Percentiles rank a stretch among this genome's conserved stretches.
These are phyloP conservation scores for Ogataea hybrid DNA, from an alignment of 1,139 yeast species.

Conservation along the genomic window DNA sequence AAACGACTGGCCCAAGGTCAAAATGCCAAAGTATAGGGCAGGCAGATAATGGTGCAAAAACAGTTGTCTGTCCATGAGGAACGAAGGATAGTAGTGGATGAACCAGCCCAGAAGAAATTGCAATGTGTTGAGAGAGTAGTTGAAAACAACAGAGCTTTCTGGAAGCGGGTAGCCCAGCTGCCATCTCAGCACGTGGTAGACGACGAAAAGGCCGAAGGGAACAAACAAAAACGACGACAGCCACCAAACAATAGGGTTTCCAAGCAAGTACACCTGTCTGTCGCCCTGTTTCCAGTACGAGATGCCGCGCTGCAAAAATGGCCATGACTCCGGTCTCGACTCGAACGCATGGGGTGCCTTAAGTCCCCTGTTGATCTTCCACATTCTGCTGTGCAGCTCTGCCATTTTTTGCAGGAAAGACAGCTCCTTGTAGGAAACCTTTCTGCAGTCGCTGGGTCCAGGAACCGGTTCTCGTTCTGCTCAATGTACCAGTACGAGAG, in stretches of 20 bases:
- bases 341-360: slow-evolving; percentile 87
- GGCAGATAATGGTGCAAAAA: slow-evolving; percentile 93
- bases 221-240: slow-evolving; percentile 58
- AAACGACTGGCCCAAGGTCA: slow-evolving; percentile 79
- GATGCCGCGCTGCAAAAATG: slow-evolving; percentile 84
- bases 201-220: slow-evolving; percentile 53
- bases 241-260: slow-evolving; percentile 95
- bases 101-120: slow-evolving; percentile 79
- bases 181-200: slow-evolving; percentile 66
- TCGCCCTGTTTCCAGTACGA: slow-evolving; percentile 78
- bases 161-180: slow-evolving; percentile 57
- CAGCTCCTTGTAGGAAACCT: slow-evolving; percentile 60
- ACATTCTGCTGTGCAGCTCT: slow-evolving; percentile 86
- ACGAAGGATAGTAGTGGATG: slow-evolving; percentile 82
- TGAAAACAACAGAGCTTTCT: slow-evolving; percentile 52
- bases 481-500: slow-evolving; percentile 89
- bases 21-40: slow-evolving; percentile 82
- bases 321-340: slow-evolving; percentile 89
- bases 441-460: slow-evolving; percentile 45
- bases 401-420: slow-evolving; percentile 66
- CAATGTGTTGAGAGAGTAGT: slow-evolving; percentile 69
- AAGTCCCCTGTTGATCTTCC: slow-evolving; percentile 84
- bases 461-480: slow-evolving; percentile 54
- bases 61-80: slow-evolving; percentile 90
- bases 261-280: slow-evolving; percentile 80